Evolutionary conservation across 2,329 filamentous ascomycete genomes (phyloP).

Genomic region (Fusarium temperatum): DNA sequence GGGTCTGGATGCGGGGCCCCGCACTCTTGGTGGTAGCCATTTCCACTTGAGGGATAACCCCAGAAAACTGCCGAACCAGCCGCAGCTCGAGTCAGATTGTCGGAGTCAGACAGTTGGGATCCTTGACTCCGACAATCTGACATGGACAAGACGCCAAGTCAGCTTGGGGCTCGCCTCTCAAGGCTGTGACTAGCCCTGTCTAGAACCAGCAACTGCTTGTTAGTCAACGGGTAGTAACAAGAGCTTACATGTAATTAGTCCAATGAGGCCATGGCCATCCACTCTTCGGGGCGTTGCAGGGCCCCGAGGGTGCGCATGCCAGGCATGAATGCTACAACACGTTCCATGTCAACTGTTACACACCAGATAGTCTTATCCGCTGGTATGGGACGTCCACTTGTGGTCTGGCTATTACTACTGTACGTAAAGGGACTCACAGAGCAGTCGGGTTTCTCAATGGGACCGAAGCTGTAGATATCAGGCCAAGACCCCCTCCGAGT

Average conservation of each 20-base stretch:
- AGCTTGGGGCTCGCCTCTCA: background rate
- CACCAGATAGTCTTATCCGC: accelerated
- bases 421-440: background rate
- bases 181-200: background rate
- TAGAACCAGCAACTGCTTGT: accelerated
- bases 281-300: background rate
- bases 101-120: background rate
- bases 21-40: background rate
- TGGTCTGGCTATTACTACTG: background rate
- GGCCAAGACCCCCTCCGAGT: background rate
- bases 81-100: background rate
- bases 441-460: background rate
- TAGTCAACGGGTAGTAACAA: accelerated
- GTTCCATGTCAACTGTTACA: background rate
- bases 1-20: background rate
- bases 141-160: background rate
- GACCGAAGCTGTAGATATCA: background rate
- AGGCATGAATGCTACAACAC: background rate
- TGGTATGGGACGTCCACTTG: accelerated
- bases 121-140: background rate
- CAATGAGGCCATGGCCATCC: accelerated
- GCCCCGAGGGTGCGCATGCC: accelerated
- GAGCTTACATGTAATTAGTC: background rate
- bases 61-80: background rate
- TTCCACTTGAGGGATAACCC: background rate